phyloP scores from a whole-genome alignment of 2,329 filamentous ascomycete species.

The Cadophora malorum region DNA sequence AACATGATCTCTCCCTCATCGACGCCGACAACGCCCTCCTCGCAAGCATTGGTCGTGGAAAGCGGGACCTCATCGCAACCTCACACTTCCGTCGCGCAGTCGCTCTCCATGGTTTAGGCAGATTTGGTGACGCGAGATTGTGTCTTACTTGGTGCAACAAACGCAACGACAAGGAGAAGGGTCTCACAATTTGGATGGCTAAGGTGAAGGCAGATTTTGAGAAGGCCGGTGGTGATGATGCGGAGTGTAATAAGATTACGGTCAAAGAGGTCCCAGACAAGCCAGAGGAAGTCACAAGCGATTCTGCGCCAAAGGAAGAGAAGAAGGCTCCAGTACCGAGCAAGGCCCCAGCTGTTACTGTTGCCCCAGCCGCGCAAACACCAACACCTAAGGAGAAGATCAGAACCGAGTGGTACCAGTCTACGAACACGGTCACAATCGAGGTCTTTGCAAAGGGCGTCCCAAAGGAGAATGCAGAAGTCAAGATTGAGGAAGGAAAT shows the following conservation, averaged over 20 bases:
- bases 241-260: slow-evolving; percentile 53
- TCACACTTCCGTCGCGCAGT: slow-evolving; percentile 83
- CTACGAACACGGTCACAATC: slow-evolving; percentile 63
- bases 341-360: slow-evolving; percentile 21
- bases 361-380: slow-evolving; percentile 28
- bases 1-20: slow-evolving; percentile 67
- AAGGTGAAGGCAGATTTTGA: slow-evolving; percentile 61
- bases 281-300: slow-evolving; percentile 46
- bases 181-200: slow-evolving; percentile 61
- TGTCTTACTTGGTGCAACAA: slow-evolving; percentile 67
- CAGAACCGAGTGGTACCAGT: slow-evolving; percentile 74
- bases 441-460: slow-evolving; percentile 71
- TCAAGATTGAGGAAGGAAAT: slow-evolving; percentile 49
- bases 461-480: slow-evolving; percentile 58
- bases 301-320: slow-evolving; percentile 20
- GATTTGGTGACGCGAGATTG: slow-evolving; percentile 76
- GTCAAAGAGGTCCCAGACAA: slow-evolving; percentile 60
- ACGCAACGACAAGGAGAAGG: slow-evolving; percentile 58
- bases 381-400: slow-evolving; percentile 61
- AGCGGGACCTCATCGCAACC: slow-evolving; percentile 77
- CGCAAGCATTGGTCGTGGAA: slow-evolving; percentile 69
- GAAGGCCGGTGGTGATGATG: slow-evolving; percentile 53
- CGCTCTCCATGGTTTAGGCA: slow-evolving; percentile 71
- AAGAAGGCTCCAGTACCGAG: slow-evolving; percentile 16
- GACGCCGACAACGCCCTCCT: slow-evolving; percentile 73